Evolutionary conservation across 805 yeast species (phyloP), one percentile per base, ranked within the genome.

Genomic region (Lipomyces orientalis): DNA sequence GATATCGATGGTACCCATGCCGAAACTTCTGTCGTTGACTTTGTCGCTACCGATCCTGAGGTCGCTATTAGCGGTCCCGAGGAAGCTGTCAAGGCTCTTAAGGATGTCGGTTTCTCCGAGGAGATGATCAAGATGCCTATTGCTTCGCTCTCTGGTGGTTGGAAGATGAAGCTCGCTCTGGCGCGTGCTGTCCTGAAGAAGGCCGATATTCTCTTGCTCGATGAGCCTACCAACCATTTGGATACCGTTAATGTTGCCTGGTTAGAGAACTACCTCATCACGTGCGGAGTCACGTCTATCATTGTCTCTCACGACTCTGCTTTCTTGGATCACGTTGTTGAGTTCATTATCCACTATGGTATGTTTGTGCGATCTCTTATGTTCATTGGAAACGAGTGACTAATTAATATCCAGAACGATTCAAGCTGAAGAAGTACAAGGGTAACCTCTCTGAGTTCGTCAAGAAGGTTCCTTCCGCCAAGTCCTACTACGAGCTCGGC

Each of bases 221-320:
- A 94, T 87, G 99, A 94, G 88, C 99, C 99, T 86, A 94, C 99
- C 81, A 94, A 94, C 91, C 99, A 95, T 88, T 91, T 95, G 90
- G 99, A 95, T 86, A 93, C 97, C 79, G 98, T 93, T 79, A 95
- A 95, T 86, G 99, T 95, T 80, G 97, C 97, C 81, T 95, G 99
- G 99, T 90, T 95, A 85, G 97, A 91, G 84, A 90, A 95, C 96
- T 95, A 95, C 97, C 88, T 95, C 85, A 87, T 89, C 85, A 93
- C 97, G 75, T 95, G 98, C 89, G 97, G 97, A 83, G 91, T 95
- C 81, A 94, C 99, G 75, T 95, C 99, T 75, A 93, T 95, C 81
- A 92, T 92, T 81, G 98, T 95, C 81, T 95, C 99, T 80, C 99
- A 95, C 87, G 99, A 95, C 85, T 93, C 98, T 76, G 98, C 97